Evolutionary conservation across 768 basidiomycete species (phyloP).

Genomic region (Crassisporium funariophilum): DNA sequence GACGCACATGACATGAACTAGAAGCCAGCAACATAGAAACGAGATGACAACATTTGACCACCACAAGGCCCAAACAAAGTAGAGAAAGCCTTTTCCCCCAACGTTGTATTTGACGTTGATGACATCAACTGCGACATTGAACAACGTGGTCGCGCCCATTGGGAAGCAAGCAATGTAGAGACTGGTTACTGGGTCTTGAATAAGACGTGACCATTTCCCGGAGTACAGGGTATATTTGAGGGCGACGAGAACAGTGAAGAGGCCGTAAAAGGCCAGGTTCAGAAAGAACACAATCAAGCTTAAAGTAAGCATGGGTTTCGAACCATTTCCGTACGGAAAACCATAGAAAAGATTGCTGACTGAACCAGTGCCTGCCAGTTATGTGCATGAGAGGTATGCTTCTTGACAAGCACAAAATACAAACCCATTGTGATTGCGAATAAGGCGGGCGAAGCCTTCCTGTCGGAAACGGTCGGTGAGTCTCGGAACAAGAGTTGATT

Average conservation of each 20-base stretch:
- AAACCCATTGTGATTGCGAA: conserved; percentile 49
- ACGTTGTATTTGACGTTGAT: conserved; percentile 47
- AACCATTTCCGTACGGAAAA: conserved; percentile 55
- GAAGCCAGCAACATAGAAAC: conserved; percentile 57
- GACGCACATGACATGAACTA: conserved; percentile 68
- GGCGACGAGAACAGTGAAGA: conserved; percentile 46
- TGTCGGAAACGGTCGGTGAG: conserved; percentile 15
- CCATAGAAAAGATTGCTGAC: conserved; percentile 56
- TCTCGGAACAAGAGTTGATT: background rate
- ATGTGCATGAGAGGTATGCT: background rate
- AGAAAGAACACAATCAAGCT: conserved; percentile 57
- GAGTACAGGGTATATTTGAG: conserved; percentile 58
- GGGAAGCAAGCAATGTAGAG: conserved; percentile 51
- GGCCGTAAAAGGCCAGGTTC: conserved; percentile 54
- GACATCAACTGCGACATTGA: conserved; percentile 49
- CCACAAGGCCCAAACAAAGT: conserved; percentile 65
- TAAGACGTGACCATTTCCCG: conserved; percentile 39
- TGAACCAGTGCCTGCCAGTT: conserved; percentile 45
- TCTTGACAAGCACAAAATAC: conserved; percentile 1
- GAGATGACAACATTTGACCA: conserved; percentile 66
- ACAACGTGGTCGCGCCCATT: conserved; percentile 63
- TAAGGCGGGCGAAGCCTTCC: conserved; percentile 44
- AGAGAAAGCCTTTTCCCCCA: conserved; percentile 55
- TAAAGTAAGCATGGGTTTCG: conserved; percentile 39
- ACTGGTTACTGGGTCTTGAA: conserved; percentile 47